Evolutionary conservation across 1,284 basidiomycete species (phyloP), one percentile per base, ranked within the genome.

Genomic region (Gastroboletus turbinatus): DNA sequence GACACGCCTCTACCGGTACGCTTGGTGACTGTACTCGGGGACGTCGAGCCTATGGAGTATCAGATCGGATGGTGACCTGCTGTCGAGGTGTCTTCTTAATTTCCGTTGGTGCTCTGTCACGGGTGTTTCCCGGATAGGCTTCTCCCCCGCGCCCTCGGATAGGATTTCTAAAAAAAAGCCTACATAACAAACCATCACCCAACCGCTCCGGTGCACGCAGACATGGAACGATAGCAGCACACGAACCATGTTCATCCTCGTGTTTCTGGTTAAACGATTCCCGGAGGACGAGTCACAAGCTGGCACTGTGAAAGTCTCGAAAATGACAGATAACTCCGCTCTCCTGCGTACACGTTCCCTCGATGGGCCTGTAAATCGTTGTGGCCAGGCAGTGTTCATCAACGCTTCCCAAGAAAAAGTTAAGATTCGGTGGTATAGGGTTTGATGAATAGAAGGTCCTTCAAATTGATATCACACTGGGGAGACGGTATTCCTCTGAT

Each of bases 371-470:
- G 42, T 19, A 0, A 38, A n/a, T 27, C 21, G 16, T 32, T 17
- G 5, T 17, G 5, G 9, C n/a, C n/a, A n/a, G 53, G 58, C 39
- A 43, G 46, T 60, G 46, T 38, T 49, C 39, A 49, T 53, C 38
- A 1, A 16, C 19, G n/a, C 13, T 11, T 19, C 2, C 25, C n/a
- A 17, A 19, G 21, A 11, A 35, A 38, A 19, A 0, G 9, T 40
- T 1, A 10, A 21, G 29, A 9, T 21, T 43, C 11, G 10, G 5
- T 30, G 29, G 17, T 33, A 16, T 17, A 27, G 7, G 4, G 25
- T 39, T 17, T 29, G 14, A n/a, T 14, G 11, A 17, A 16, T 9
- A 17, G 30, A 1, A 13, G 23, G 3, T 36, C 40, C n/a, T 43
- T 7, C 36, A 21, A 35, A 16, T 23, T 11, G 19, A 14, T 19